Evolutionary conservation across 2,329 filamentous ascomycete species (phyloP).

Genomic region (Fusarium sp.): DNA sequence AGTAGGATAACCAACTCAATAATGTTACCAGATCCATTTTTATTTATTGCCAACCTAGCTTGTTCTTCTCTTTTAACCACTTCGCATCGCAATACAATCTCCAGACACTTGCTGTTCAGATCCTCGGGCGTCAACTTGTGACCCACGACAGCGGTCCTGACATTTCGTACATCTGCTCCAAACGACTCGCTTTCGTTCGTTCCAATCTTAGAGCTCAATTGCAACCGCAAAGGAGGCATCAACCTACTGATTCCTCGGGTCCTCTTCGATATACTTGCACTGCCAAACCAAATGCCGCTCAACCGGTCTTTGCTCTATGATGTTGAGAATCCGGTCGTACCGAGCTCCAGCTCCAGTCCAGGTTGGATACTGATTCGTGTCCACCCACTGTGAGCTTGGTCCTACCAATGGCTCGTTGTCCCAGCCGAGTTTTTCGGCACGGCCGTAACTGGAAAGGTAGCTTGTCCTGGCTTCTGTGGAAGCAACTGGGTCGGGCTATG

Average conservation of each 20-base stretch:
- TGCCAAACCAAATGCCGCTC: not conserved
- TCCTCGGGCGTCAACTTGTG: constrained; percentile 70
- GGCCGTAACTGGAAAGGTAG: not conserved
- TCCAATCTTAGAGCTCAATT: not conserved
- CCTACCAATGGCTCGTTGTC: not conserved
- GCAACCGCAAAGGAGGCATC: constrained; percentile 59
- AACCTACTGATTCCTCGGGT: constrained; percentile 66
- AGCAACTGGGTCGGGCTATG: not conserved
- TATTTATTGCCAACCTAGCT: not conserved
- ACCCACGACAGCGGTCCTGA: constrained; percentile 63
- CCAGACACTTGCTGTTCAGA: constrained; percentile 68
- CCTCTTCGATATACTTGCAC: not conserved
- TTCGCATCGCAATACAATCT: constrained; percentile 47
- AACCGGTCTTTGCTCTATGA: not conserved
- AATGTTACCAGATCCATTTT: not conserved
- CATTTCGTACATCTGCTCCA: constrained; percentile 70
- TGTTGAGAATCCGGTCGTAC: not conserved
- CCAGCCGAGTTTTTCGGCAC: not conserved
- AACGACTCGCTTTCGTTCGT: constrained; percentile 65
- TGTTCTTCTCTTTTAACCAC: not conserved
- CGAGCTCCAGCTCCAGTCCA: not conserved
- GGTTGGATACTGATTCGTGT: not conserved
- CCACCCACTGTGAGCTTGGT: not conserved
- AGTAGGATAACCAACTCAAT: not conserved
- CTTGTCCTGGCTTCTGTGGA: not conserved